Percentiles rank a stretch among this genome's conserved stretches.
Evolutionary conservation across 805 yeast genomes (phyloP).

Genomic region (Zygotorulaspora chibaensis): DNA sequence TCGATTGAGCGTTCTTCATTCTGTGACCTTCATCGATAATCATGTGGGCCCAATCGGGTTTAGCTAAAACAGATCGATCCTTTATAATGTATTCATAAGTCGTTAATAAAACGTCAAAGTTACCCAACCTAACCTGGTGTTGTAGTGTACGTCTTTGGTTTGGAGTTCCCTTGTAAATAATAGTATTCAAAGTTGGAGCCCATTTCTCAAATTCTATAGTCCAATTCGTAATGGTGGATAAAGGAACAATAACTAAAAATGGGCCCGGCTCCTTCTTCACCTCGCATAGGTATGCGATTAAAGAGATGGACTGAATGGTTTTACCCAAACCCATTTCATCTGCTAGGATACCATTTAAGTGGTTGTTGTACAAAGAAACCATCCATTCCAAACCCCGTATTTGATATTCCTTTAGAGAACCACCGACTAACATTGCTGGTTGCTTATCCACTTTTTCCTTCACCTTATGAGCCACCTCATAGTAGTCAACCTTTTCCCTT

Average conservation of each 20-base stretch:
- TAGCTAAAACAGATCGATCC: conserved; percentile 65
- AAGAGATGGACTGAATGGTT: conserved; percentile 79
- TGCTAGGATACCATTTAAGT: conserved; percentile 93
- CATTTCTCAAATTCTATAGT: conserved; percentile 80
- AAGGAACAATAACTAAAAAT: conserved; percentile 75
- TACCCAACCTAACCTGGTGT: conserved; percentile 58
- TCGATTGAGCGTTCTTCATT: conserved; percentile 76
- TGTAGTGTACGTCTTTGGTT: conserved; percentile 64
- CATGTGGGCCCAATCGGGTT: conserved; percentile 78
- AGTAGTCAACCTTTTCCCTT: conserved; percentile 68
- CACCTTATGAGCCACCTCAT: conserved; percentile 74
- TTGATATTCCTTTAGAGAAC: conserved; percentile 77
- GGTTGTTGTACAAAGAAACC: conserved; percentile 94
- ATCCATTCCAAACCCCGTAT: conserved; percentile 96
- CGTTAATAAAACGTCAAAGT: conserved; percentile 71
- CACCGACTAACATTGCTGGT: conserved; percentile 70
- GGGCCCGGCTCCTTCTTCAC: conserved; percentile 62
- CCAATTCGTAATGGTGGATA: conserved; percentile 84
- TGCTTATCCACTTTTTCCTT: conserved; percentile 64
- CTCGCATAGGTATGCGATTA: conserved; percentile 67
- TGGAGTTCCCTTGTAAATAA: conserved; percentile 76
- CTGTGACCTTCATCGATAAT: conserved; percentile 89
- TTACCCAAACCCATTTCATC: conserved; percentile 99
- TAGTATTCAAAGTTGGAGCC: conserved; percentile 74
- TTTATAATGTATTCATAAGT: conserved; percentile 79